Conservation (phyloP, 768 basidiomycete genomes). For the Scleroderma bovista region DNA sequence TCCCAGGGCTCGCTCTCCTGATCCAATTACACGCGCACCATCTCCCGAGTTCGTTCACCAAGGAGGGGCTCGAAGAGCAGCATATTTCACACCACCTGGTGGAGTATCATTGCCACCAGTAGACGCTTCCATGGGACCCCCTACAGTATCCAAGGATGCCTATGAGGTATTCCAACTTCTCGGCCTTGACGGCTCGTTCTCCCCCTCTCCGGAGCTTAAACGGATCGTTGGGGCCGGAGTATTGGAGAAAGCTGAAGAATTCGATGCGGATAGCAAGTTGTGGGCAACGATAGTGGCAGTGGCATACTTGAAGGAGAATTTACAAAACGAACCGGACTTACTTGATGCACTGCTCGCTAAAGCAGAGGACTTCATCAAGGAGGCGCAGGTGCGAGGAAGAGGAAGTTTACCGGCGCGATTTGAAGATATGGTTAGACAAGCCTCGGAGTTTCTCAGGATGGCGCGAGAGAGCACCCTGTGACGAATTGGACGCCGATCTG, state of each 20-base stretch:
- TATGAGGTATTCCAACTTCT: conserved; percentile 36
- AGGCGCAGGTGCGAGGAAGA: not conserved
- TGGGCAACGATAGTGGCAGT: conserved; percentile 48
- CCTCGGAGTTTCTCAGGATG: conserved; percentile 3
- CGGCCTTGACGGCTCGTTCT: conserved; percentile 47
- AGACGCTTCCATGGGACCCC: conserved; percentile 4
- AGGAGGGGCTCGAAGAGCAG: conserved; percentile 6
- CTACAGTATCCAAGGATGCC: conserved; percentile 22
- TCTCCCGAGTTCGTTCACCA: conserved; percentile 27
- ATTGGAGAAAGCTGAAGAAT: conserved; percentile 25
- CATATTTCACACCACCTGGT: not conserved
- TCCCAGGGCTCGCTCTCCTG: conserved; percentile 8
- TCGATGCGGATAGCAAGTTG: conserved; percentile 28
- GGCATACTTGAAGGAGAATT: conserved; percentile 39
- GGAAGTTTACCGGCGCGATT: conserved; percentile 2
- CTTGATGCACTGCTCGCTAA: conserved; percentile 39
- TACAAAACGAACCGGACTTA: conserved; percentile 35
- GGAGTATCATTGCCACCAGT: conserved; percentile 5
- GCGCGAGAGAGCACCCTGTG: not conserved
- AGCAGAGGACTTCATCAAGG: conserved; percentile 34
- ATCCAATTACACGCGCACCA: conserved; percentile 23
- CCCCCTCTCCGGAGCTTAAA: conserved; percentile 23
- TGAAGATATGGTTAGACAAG: conserved; percentile 17
- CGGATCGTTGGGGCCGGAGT: conserved; percentile 33
- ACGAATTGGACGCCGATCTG: not conserved